Evolutionary conservation across 805 yeast species (phyloP).

Genomic region (Cyberlindnera mycetangii): DNA sequence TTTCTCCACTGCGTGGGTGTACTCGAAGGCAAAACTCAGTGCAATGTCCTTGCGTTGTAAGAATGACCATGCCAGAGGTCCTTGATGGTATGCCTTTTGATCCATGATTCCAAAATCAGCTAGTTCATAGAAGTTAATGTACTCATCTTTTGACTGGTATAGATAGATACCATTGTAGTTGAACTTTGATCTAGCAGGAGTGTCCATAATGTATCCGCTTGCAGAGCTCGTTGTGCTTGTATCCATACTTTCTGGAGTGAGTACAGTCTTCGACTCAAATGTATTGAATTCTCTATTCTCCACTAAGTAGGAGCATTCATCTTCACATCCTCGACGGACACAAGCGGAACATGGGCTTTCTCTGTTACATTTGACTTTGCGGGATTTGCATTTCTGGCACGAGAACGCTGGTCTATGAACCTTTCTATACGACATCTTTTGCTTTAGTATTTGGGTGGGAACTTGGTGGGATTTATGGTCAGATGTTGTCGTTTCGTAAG

Average conservation of each 20-base stretch:
- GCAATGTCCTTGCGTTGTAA: constrained; percentile 9
- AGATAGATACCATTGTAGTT: constrained; percentile 9
- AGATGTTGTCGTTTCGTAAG: no score
- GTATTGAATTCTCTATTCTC: not conserved
- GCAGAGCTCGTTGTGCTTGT: not conserved
- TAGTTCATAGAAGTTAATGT: constrained; percentile 7
- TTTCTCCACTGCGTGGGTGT: not conserved
- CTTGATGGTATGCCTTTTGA: constrained; percentile 1
- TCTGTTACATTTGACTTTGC: constrained; percentile 11
- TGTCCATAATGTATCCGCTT: no score
- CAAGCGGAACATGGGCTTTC: constrained; percentile 7
- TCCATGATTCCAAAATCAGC: not conserved
- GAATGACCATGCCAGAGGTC: constrained; percentile 10
- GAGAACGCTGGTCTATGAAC: constrained; percentile 5
- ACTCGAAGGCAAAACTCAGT: constrained; percentile 9
- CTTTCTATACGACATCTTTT: no score
- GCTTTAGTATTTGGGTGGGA: no score
- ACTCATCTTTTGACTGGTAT: constrained; percentile 3
- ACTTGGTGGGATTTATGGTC: not conserved
- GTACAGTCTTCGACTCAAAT: not conserved
- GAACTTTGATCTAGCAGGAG: no score
- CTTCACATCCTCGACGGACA: constrained; percentile 5
- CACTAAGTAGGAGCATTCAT: constrained; percentile 3
- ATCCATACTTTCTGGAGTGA: not conserved
- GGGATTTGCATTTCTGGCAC: constrained; percentile 4